Evolutionary conservation across 768 basidiomycete genomes (phyloP), one percentile per base, ranked within the genome.

Genomic region (Leccinum longicurvipes): DNA sequence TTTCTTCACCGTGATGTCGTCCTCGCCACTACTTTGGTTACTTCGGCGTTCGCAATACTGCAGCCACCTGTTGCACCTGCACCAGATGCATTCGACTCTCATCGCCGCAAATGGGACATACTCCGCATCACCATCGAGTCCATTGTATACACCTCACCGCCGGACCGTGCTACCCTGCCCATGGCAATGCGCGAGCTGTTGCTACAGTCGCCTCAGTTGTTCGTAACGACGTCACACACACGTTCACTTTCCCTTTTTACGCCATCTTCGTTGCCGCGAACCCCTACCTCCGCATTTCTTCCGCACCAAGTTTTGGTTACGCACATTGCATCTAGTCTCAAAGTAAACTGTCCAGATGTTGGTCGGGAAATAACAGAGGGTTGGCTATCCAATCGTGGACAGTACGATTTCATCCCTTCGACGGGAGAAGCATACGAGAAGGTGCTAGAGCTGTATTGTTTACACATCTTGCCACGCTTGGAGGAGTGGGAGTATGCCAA

Each of bases 101-200:
- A 77, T 47, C 82, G 91, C 17, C 77, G 85, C 54, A 92, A 91
- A 74, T 93, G 91, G 91, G 91, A 93, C 64, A 83, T 93, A 54
- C 83, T 93, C 7, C 81, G 91, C 24, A 86, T 93, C 59, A 93
- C 90, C 0, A 79, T 91, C 53, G 90, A 93, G 67, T 82, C 85
- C 1, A 89, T 86, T 1, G 72, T 89, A 25, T 90, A 87, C 64
- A 68, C 82, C 14, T 79, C 86, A 3, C 74, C 75, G 1, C 80
- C 83, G 19, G 67, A 71, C 50, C 60, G 60, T 27, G n/a, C 52
- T 5, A 47, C 57, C 19, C 69, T 88, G 14, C 87, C 88, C 0
- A 72, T 77, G 21, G 54, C 79, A 0, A 73, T 89, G 25, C 78
- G 79, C 29, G 74, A 77, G 10, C 75, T 80, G 44, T 73, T 87